These are phyloP conservation scores for Lippia alba DNA, from an alignment of 305 asterid genomes.

Conservation along the genomic window DNA sequence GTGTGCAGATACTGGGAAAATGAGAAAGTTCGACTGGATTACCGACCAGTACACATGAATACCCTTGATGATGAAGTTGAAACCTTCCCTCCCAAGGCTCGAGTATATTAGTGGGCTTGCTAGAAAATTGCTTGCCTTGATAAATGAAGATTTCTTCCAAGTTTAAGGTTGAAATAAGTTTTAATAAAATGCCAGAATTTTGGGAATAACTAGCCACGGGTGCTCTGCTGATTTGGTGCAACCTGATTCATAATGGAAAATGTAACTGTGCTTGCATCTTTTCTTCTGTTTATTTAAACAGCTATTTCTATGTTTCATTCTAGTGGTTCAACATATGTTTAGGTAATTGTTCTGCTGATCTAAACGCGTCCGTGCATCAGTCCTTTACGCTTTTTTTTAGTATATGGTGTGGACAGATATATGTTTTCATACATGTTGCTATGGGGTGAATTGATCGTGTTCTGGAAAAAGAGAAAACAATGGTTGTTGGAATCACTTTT, in stretches of 20 bases:
- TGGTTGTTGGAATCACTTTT: no score
- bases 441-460: no score
- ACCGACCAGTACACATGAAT: constrained; percentile 92
- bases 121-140: constrained; percentile 23
- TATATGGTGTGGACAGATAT: no score
- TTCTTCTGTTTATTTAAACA: constrained; percentile 6
- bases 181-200: constrained; percentile 35
- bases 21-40: constrained; percentile 79
- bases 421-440: no score
- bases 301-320: not conserved
- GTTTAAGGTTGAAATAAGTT: constrained; percentile 37
- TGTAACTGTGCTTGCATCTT: constrained; percentile 32
- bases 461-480: no score
- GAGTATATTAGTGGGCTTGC: constrained; percentile 65
- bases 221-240: constrained; percentile 36
- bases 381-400: no score
- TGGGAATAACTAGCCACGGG: constrained; percentile 51
- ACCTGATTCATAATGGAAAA: constrained; percentile 29
- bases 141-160: constrained; percentile 20
- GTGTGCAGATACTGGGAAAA: constrained; percentile 90
- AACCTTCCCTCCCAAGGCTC: constrained; percentile 95
- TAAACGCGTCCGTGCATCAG: constrained; percentile 3
- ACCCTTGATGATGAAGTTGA: constrained; percentile 92
- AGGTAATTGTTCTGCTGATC: not conserved
- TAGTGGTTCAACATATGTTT: constrained; percentile 23